These are phyloP conservation scores for Phallus indusiatus DNA, from an alignment of 768 basidiomycete species.

Conservation along the genomic window DNA sequence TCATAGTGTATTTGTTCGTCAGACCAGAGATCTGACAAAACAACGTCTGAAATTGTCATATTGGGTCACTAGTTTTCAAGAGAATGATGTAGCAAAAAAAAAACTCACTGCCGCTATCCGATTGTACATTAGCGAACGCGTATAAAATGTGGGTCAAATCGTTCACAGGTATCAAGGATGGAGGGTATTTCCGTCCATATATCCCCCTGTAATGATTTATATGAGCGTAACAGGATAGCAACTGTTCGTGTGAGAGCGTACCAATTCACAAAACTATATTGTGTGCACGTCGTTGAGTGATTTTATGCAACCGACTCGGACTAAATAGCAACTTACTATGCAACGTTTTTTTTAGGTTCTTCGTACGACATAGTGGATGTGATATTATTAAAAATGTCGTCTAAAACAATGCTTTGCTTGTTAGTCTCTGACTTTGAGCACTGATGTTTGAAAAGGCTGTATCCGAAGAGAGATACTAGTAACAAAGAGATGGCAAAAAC, in stretches of 20 bases:
- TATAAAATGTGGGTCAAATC: slow-evolving; percentile 91
- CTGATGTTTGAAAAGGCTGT: background rate
- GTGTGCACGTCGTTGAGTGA: background rate
- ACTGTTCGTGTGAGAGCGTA: background rate
- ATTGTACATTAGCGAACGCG: slow-evolving; percentile 83
- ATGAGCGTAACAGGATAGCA: background rate
- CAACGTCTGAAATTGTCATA: slow-evolving; percentile 42
- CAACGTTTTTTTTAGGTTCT: background rate
- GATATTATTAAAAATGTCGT: background rate
- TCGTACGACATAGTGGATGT: background rate
- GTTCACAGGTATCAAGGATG: slow-evolving; percentile 68
- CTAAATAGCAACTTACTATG: background rate
- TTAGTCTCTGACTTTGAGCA: background rate
- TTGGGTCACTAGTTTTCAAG: background rate
- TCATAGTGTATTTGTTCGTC: slow-evolving; percentile 97
- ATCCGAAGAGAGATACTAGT: background rate
- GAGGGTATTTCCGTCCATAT: slow-evolving; percentile 87
- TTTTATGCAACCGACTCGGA: background rate
- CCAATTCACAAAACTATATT: slow-evolving; percentile 10
- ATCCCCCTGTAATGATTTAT: slow-evolving; percentile 58
- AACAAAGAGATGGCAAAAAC: background rate
- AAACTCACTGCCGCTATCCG: slow-evolving; percentile 49
- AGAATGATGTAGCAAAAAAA: background rate
- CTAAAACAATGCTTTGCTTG: background rate
- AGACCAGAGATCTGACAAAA: slow-evolving; percentile 85